Conservation (phyloP, 768 basidiomycete genomes). For the Pholiota molesta region DNA sequence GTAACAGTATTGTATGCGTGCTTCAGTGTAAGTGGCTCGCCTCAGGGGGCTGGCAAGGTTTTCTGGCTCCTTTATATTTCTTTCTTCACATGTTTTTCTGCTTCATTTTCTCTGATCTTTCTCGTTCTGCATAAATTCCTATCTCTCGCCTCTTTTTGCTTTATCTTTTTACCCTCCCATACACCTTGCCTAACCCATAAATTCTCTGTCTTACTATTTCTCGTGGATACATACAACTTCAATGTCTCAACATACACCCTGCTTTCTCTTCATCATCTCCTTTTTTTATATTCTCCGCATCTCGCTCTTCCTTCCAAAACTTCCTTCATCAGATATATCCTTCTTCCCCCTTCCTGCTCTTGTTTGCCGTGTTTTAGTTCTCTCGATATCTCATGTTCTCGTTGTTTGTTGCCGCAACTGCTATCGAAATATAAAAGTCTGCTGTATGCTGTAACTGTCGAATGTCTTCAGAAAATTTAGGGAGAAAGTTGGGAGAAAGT, state of each 20-base stretch:
- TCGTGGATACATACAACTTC: background rate
- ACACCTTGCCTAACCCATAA: background rate
- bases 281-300: background rate
- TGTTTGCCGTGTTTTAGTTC: background rate
- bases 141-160: background rate
- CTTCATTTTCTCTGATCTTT: background rate
- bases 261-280: background rate
- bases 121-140: background rate
- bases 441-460: background rate
- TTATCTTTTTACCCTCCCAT: background rate
- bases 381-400: background rate
- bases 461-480: no score
- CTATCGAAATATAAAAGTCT: slow-evolving; percentile 1
- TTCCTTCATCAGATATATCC: background rate
- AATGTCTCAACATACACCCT: background rate
- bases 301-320: background rate
- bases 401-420: background rate
- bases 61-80: background rate
- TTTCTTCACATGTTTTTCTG: background rate
- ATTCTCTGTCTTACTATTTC: background rate
- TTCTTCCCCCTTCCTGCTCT: background rate
- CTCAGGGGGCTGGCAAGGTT: background rate
- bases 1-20: background rate
- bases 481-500: no score
- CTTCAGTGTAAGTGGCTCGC: background rate